Conservation (phyloP, 2,329 filamentous ascomycete genomes). For the Aspergillus neotritici region DNA sequence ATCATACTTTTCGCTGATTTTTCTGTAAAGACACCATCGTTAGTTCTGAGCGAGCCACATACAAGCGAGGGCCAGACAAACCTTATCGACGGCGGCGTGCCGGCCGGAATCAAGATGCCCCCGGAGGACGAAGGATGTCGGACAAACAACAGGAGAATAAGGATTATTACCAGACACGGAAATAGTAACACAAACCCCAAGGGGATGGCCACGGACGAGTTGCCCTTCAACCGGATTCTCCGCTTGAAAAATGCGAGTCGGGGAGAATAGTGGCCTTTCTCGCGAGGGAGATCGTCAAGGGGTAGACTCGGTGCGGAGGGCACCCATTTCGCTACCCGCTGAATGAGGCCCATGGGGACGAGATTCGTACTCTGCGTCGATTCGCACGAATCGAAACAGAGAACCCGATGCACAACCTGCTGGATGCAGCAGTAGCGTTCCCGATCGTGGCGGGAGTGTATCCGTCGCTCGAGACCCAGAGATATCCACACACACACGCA, state of each 20-base stretch:
- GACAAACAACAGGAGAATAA: conserved; percentile 85
- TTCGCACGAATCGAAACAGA: conserved; percentile 4
- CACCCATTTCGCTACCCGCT: conserved; percentile 49
- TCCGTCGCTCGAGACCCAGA: too few species aligned
- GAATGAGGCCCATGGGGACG: conserved; percentile 49
- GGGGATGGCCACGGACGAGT: conserved; percentile 87
- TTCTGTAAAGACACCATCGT: conserved; percentile 48
- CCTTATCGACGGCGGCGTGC: conserved; percentile 84
- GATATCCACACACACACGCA: conserved; percentile 15
- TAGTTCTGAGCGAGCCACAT: conserved; percentile 9
- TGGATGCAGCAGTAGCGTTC: conserved; percentile 7
- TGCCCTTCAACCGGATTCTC: conserved; percentile 81
- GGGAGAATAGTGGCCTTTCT: conserved; percentile 40
- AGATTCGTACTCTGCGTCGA: conserved; percentile 21
- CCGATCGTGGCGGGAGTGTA: neutral
- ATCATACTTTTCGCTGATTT: conserved; percentile 95
- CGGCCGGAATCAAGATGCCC: conserved; percentile 78
- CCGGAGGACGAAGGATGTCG: conserved; percentile 78
- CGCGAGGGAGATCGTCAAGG: conserved; percentile 42
- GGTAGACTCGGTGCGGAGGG: conserved; percentile 44
- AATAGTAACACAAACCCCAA: conserved; percentile 89
- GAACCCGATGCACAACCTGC: conserved; percentile 9
- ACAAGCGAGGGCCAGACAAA: conserved; percentile 41
- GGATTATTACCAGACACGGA: conserved; percentile 80
- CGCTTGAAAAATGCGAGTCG: conserved; percentile 75